Conservation (phyloP, 495 filamentous ascomycete species). For the Bathelium albidoporum region DNA sequence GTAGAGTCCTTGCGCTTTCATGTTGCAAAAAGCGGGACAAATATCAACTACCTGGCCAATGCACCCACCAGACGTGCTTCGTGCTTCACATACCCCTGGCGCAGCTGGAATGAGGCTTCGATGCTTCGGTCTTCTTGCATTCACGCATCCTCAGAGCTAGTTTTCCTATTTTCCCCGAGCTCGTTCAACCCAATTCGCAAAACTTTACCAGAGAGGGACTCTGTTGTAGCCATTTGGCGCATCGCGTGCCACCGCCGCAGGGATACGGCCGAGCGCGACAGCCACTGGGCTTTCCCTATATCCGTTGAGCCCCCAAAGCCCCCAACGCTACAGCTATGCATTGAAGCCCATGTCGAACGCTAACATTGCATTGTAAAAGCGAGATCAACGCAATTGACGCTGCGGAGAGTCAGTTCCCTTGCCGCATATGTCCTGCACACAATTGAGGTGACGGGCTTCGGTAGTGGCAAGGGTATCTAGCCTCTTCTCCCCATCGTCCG, state of each 20-base stretch:
- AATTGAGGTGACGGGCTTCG: not conserved
- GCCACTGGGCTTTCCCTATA: not conserved
- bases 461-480: not conserved
- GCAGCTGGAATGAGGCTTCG: not conserved
- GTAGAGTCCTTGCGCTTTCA: not conserved
- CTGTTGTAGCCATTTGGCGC: no score
- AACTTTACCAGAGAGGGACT: not conserved
- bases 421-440: not conserved
- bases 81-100: not conserved
- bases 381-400: not conserved
- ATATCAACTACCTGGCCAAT: not conserved
- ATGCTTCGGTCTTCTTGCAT: not conserved
- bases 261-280: not conserved
- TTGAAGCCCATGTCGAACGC: not conserved
- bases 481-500: not conserved
- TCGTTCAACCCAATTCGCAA: no score
- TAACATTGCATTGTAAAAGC: not conserved
- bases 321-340: not conserved
- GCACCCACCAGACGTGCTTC: not conserved
- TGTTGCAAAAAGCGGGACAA: not conserved
- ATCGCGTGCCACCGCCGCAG: not conserved
- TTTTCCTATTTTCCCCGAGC: no score
- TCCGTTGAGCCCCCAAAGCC: not conserved
- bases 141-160: not conserved
- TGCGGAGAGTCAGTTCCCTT: not conserved